Base-by-base conservation (phyloP, 108 stramenopile genomes). In the Fragilaria radians region DNA sequence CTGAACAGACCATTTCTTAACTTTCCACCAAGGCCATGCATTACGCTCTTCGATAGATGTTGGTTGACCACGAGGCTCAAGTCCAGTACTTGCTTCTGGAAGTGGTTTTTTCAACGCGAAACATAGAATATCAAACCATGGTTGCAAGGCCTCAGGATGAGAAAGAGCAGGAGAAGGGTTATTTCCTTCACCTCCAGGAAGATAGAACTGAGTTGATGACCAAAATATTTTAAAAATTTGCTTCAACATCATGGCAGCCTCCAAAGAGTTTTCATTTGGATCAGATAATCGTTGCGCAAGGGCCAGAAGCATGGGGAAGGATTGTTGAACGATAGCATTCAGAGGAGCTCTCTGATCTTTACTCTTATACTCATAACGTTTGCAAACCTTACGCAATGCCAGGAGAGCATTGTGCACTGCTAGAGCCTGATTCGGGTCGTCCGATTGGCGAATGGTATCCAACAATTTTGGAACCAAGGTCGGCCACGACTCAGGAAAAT, bases 21-120 rank as follows among this genome's bases (percentile, higher is more conserved):
- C 87, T 70, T 98, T 98, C 97, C 97, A 98, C 93, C 94, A 95
- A 0, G 95, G 94, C 94, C 92, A 97, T 17, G 77, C 73, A 62
- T 93, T 89, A 28, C 95, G 70, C 50, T 95, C 96, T 54, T 92
- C 95, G 28, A 82, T 67, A n/a, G 73, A 49, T 22, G 65, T 73
- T 0, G 97, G 96, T 70, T 95, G 95, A 23, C 58, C 56, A 18
- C 46, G 62, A 4, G 88, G 81, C 62, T 75, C 76, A 23, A 76
- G 66, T 9, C 82, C 82, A 1, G 78, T 82, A 55, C 61, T 71
- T 4, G 80, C 83, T 59, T 94, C 93, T 5, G 89, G 90, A 23
- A 93, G 69, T 21, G 78, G 81, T 63, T 92, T 91, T 36, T 72
- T 55, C 42, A 94, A 63, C 5, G 85, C 80, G 5, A 52, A 50